phyloP scores from a whole-genome alignment of 257 asterid genomes.

The Jaltomata sinuosa region DNA sequence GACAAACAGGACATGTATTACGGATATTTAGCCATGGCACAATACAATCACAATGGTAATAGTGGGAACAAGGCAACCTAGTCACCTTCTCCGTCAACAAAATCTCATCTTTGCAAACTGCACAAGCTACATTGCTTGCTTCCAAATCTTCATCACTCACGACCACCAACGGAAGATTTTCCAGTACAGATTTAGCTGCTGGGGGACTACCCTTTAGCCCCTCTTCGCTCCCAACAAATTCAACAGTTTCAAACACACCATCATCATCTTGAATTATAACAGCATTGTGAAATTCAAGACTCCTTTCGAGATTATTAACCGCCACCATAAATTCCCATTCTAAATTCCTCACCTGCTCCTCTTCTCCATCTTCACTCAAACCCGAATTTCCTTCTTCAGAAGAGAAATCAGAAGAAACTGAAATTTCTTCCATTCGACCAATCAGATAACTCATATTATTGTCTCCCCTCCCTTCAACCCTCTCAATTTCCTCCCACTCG shows the following conservation, averaged over 20 bases:
- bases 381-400: neutral
- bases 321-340: conserved; percentile 88
- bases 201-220: conserved; percentile 72
- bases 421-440: neutral
- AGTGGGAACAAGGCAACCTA: conserved; percentile 68
- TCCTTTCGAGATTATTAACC: conserved; percentile 43
- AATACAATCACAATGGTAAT: conserved; percentile 69
- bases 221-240: conserved; percentile 52
- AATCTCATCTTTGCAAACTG: conserved; percentile 85
- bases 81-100: conserved; percentile 41
- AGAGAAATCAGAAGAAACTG: neutral
- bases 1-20: conserved; percentile 69
- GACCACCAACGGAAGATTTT: conserved; percentile 47
- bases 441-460: neutral
- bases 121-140: conserved; percentile 38
- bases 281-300: conserved; percentile 31
- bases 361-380: conserved; percentile 20
- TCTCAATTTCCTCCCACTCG: neutral
- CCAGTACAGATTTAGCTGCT: conserved; percentile 62
- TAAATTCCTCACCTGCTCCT: conserved; percentile 26
- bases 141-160: conserved; percentile 30
- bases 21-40: conserved; percentile 71
- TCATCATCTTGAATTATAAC: conserved; percentile 32
- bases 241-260: conserved; percentile 43
- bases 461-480: neutral